phyloP scores from a whole-genome alignment of 2,329 filamentous ascomycete genomes.

The Colletotrichum sp. region DNA sequence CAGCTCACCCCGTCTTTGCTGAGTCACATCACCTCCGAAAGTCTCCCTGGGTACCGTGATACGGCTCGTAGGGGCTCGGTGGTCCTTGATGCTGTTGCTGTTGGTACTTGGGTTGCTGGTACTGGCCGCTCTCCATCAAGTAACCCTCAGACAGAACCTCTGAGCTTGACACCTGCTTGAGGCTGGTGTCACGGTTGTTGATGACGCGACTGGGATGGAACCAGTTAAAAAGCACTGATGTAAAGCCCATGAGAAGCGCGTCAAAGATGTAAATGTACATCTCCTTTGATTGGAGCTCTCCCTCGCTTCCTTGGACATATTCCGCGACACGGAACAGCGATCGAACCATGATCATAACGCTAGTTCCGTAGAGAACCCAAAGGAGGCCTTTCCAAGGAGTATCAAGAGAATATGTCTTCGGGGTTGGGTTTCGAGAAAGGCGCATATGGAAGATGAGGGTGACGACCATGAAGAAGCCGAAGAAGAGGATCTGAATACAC shows the following conservation, averaged over 20 bases:
- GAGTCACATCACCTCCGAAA: not conserved
- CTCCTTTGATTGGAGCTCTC: slow-evolving; percentile 38
- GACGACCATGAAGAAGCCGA: slow-evolving; percentile 56
- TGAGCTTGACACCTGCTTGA: not conserved
- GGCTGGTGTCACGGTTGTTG: not conserved
- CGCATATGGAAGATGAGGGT: slow-evolving; percentile 50
- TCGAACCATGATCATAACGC: slow-evolving; percentile 42
- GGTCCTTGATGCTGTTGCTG: not conserved
- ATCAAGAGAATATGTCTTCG: slow-evolving; percentile 17
- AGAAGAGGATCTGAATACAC: slow-evolving; percentile 59
- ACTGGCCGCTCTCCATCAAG: slow-evolving; percentile 12
- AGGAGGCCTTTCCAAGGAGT: slow-evolving; percentile 35
- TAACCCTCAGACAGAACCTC: slow-evolving; percentile 4
- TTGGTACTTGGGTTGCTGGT: not conserved
- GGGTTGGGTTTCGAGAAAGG: slow-evolving; percentile 22
- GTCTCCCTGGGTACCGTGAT: not conserved
- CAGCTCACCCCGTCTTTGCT: not conserved
- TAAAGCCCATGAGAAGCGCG: slow-evolving; percentile 36
- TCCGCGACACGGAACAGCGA: slow-evolving; percentile 47
- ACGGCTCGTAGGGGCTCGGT: not conserved
- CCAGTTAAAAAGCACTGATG: slow-evolving; percentile 24
- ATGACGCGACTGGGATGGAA: slow-evolving; percentile 21
- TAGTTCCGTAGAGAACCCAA: slow-evolving; percentile 28
- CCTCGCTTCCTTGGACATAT: slow-evolving; percentile 40
- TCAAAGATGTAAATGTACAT: slow-evolving; percentile 43